Evolutionary conservation across 169 alveolate genomes (phyloP).

Genomic region (Condylostoma magnum): DNA sequence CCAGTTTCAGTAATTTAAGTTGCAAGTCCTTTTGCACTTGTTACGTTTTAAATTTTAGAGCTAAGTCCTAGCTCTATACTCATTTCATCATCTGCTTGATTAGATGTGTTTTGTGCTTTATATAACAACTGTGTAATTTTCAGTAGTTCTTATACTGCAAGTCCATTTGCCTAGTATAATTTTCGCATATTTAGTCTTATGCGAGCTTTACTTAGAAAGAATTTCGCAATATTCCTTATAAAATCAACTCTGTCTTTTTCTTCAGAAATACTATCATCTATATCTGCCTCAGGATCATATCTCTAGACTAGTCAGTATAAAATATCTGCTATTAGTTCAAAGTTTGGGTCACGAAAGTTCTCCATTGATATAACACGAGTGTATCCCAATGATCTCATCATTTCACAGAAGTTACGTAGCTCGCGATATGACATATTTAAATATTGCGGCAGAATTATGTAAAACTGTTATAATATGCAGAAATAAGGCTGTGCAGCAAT

Average conservation of each 20-base stretch:
- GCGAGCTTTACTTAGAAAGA: slow-evolving; percentile 67
- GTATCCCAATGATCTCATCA: slow-evolving; percentile 87
- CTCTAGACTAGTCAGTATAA: slow-evolving; percentile 79
- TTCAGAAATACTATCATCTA: slow-evolving; percentile 85
- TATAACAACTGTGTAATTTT: slow-evolving; percentile 74
- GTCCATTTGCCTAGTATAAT: slow-evolving; percentile 86
- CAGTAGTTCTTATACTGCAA: slow-evolving; percentile 87
- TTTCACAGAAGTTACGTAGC: slow-evolving; percentile 88
- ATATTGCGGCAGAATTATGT: neutral
- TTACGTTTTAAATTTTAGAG: slow-evolving; percentile 60
- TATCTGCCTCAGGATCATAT: slow-evolving; percentile 74
- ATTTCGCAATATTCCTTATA: slow-evolving; percentile 67
- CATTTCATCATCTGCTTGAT: slow-evolving; percentile 60
- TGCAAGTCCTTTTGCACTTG: slow-evolving; percentile 58
- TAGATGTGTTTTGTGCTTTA: slow-evolving; percentile 63
- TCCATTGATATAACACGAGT: slow-evolving; percentile 86
- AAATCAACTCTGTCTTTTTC: slow-evolving; percentile 86
- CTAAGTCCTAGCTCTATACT: slow-evolving; percentile 42
- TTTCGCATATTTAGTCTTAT: slow-evolving; percentile 81
- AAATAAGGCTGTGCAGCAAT: too few relatives aligned
- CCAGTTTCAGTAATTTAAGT: slow-evolving; percentile 70
- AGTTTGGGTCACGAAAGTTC: slow-evolving; percentile 83
- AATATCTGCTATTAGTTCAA: slow-evolving; percentile 87
- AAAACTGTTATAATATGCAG: too few relatives aligned
- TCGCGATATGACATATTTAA: slow-evolving; percentile 86